Base-by-base conservation (phyloP, 768 basidiomycete genomes). In the Kwoniella dendrophila region DNA sequence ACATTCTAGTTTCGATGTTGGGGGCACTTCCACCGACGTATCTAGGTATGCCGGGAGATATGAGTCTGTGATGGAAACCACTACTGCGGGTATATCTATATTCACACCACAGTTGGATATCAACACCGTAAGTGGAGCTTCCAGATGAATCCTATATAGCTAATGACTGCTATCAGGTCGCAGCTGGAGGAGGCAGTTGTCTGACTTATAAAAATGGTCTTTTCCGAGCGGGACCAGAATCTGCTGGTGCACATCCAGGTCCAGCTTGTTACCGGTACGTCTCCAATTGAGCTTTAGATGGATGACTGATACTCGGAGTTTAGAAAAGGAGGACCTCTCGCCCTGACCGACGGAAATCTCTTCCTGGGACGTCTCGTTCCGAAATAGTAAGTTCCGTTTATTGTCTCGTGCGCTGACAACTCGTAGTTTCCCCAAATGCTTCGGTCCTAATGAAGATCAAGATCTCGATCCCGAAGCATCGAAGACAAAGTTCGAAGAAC, bases 171-270 rank as follows among this genome's bases (percentile, higher is more conserved):
- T 58, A 22, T 10, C 33, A 62, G 60, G 60, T 62, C 20, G 73
- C 73, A 1, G 94, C 95, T 0, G 94, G 95, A 2, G 94, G 94
- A 44, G 95, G 94, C 0, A 91, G 90, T 0, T 88, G 93, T 69
- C 81, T 97, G 49, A 88, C 86, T 2, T 97, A 90, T 83, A 84
- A 87, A 26, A 94, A 95, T 69, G 93, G 93, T 0, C 83, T 98
- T 22, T 96, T 96, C 82, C 81, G 86, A 18, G 88, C 90, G 18
- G 95, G 95, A 0, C 95, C 95, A 0, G 88, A 94, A 71, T 93
- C 90, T 59, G 93, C 94, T 3, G 92, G 91, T 20, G 92, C 93
- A 0, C 86, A 96, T 66, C 95, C 95, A 3, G 94, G 95, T 1
- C 95, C 95, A 2, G 88, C 86, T 1, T 74, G 75, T 50, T 75